Evolutionary conservation across 129 eudicot species (phyloP), one percentile per base, ranked within the genome.

Genomic region (Cynara cardunculus): DNA sequence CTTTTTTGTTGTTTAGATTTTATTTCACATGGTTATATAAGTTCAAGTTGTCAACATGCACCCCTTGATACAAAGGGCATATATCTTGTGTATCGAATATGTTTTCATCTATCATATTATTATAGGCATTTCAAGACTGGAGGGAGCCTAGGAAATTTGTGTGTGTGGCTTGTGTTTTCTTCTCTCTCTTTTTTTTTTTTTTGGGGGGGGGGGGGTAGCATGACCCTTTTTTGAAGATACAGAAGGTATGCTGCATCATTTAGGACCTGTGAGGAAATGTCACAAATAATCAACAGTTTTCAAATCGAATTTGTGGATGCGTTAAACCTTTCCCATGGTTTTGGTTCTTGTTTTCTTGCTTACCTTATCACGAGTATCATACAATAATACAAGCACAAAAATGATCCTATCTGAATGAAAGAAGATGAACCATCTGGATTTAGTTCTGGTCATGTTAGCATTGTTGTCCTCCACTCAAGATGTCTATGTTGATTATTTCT

Each of bases 401-500:
- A 56, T 18, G 65, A 56, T 56, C 6, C 26, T 64, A 22, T 31
- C 16, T 18, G 72, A 80, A 31, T 71, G 53, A 70, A 21, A 53
- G 35, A 28, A 22, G 59, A 21, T 22, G 59, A 59, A 41, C 35
- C 18, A 56, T 71, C 49, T 73, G 25, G 30, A 69, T 46, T 44
- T 44, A 41, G 31, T 68, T 78, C 46, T 83, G 34, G 59, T 67
- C 67, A 14, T 62, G 25, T 25, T 67, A 24, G 59, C 62, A 46
- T 41, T 65, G 19, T 62, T 72, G 26, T 79, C 44, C 6, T 25
- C 30, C 72, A 46, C 72, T 19, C 59, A 30, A 49, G 49, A 56
- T 53, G 59, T 53, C 41, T 69, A 2, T 79, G 28, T 77, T 41
- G 71, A 62, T 53, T 32, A n/a, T 79, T 72, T 80, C 79, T 85